Evolutionary conservation across 1,284 basidiomycete species (phyloP).

Genomic region (Mycosarcoma mackinlayi): DNA sequence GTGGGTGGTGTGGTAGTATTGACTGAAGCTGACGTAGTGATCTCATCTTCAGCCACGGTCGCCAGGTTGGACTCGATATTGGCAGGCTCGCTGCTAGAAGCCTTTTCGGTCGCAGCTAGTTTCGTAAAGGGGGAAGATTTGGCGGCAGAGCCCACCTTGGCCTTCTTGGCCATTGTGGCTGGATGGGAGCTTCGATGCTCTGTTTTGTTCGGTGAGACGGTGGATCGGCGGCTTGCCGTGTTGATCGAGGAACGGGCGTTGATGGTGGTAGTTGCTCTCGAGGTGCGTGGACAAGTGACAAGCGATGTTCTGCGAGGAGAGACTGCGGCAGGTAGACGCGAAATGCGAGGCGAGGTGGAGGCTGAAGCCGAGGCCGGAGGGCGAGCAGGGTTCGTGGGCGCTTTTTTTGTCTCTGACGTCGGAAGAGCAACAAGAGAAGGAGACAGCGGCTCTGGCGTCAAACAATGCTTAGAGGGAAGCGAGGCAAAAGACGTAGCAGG

Average conservation of each 20-base stretch:
- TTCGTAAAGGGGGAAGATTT: constrained; percentile 43
- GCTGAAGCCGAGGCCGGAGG: too few relatives aligned
- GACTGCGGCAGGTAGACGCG: not conserved
- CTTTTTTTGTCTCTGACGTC: constrained; percentile 15
- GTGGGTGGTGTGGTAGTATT: not conserved
- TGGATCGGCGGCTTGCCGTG: constrained; percentile 21
- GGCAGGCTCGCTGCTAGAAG: too few relatives aligned
- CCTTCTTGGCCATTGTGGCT: constrained; percentile 41
- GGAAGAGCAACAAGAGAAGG: not conserved
- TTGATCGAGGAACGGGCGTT: constrained; percentile 13
- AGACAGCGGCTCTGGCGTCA: constrained; percentile 13
- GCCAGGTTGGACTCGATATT: constrained; percentile 15
- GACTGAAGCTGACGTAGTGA: not conserved
- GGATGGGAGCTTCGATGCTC: constrained; percentile 18
- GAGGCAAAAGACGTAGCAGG: constrained; percentile 17
- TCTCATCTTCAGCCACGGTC: constrained; percentile 19
- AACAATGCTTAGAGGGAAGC: constrained; percentile 12
- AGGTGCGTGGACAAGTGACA: constrained; percentile 22
- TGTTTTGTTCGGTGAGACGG: constrained; percentile 1
- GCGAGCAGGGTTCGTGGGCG: not conserved
- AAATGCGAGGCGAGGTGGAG: constrained; percentile 16
- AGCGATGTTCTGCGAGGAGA: constrained; percentile 15
- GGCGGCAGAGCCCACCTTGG: constrained; percentile 40
- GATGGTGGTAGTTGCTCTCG: constrained; percentile 22
- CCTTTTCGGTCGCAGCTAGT: constrained; percentile 1